Conservation (phyloP, 192 early-diverging fungal genomes). For the Phycomyces blakesleeanus region DNA sequence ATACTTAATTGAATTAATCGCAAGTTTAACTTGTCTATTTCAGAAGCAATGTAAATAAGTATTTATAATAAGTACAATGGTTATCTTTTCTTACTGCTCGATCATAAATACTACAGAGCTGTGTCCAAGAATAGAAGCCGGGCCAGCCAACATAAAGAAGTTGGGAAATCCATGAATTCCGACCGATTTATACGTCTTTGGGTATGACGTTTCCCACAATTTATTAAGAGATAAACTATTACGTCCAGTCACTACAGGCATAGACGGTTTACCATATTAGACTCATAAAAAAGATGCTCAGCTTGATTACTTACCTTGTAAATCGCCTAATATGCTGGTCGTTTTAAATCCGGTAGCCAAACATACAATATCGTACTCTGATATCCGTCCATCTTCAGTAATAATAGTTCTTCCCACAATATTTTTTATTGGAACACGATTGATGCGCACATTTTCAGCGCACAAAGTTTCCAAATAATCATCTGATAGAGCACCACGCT, state of each 20-base stretch:
- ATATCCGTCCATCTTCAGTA: constrained; percentile 28
- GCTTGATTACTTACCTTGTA: constrained; percentile 17
- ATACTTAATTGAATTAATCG: constrained; percentile 36
- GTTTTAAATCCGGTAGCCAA: constrained; percentile 53
- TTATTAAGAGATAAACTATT: constrained; percentile 16
- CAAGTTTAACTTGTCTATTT: constrained; percentile 41
- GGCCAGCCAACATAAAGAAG: constrained; percentile 48
- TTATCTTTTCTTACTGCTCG: constrained; percentile 36
- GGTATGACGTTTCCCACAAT: constrained; percentile 26
- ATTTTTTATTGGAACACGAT: constrained; percentile 30
- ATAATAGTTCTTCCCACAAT: constrained; percentile 37
- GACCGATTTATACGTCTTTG: constrained; percentile 39
- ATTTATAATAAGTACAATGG: not conserved
- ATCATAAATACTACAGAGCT: constrained; percentile 50
- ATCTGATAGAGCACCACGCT: constrained; percentile 27
- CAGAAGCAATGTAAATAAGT: not conserved
- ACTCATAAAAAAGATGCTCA: constrained; percentile 5
- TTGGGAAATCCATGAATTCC: constrained; percentile 44
- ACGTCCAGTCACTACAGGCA: constrained; percentile 27
- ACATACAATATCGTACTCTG: constrained; percentile 47
- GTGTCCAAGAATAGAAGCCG: constrained; percentile 47
- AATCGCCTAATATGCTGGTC: constrained; percentile 27
- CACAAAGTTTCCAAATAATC: constrained; percentile 37
- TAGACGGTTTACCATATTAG: no score
- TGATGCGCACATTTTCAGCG: constrained; percentile 38